Evolutionary conservation across 129 eudicot species (phyloP).

Genomic region (Pittosporum tobira): DNA sequence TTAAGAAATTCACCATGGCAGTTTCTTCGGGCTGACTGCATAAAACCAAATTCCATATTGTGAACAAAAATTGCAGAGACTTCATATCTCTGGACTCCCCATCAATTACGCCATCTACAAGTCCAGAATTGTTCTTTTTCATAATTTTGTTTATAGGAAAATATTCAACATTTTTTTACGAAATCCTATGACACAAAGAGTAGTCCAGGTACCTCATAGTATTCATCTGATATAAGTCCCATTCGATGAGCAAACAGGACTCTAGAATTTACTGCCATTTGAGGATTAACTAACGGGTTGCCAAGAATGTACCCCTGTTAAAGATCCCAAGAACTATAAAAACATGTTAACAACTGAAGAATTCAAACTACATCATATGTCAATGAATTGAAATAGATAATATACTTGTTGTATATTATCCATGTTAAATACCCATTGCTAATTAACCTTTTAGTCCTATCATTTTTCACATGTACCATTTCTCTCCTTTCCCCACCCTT

Average conservation of each 20-base stretch:
- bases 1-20: slow-evolving; percentile 24
- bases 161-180: too few relatives aligned
- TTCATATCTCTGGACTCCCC: too few relatives aligned
- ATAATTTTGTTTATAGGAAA: too few relatives aligned
- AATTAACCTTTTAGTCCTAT: too few relatives aligned
- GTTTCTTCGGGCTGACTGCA: slow-evolving; percentile 20
- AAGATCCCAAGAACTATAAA: background rate
- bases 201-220: slow-evolving; percentile 18
- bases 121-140: background rate
- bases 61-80: too few relatives aligned
- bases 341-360: background rate
- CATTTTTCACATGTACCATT: too few relatives aligned
- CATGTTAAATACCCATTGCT: too few relatives aligned
- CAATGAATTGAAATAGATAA: too few relatives aligned
- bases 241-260: slow-evolving; percentile 26
- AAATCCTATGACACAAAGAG: too few relatives aligned
- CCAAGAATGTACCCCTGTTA: slow-evolving; percentile 29
- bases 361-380: background rate
- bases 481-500: too few relatives aligned
- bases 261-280: background rate
- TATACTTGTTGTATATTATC: too few relatives aligned
- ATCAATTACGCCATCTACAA: background rate
- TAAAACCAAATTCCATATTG: background rate
- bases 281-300: slow-evolving; percentile 15
- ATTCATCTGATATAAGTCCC: slow-evolving; percentile 29